Base-by-base conservation (phyloP, 495 filamentous ascomycete genomes). In the Platismatia glauca region DNA sequence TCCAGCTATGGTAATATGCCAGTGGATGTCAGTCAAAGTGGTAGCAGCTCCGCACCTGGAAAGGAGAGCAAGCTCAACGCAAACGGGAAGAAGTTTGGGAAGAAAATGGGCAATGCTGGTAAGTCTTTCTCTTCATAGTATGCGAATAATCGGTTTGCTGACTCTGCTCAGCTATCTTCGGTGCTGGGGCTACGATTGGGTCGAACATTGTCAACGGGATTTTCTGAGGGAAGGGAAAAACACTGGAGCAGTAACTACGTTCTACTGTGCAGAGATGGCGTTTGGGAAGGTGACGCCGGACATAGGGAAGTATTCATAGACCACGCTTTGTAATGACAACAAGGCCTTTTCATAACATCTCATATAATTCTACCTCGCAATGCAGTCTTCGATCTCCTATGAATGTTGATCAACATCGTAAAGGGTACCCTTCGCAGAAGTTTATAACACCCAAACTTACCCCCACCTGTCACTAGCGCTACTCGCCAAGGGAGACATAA, bases 141-240 rank as follows among this genome's bases (percentile, higher is more conserved):
- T 33, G 70, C 70, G 34, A 56, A 20, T 34, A 43, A 62, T 15
- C 63, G 66, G 57, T 72, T 44, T 48, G 35, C 34, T 55, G 38
- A 33, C 48, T 69, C 58, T 9, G 62, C 62, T 61, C 68, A 78
- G 81, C 82, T 31, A 87, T 89, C 65, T 91, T 89, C 69, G 89
- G 88, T 64, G 88, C 89, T 52, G 92, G 92, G 69, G 92, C 92
- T 63, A 95, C 94, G 7, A 84, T 97, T 64, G 94, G 94, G 35
- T 82, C 86, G 60, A 92, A 96, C 64, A 86, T 97, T 70, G 94
- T 97, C 60, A 95, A 96, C 71, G 83, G 86, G 59, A 95, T 97
- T 58, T 95, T 96, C 72, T 95, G 84, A 77, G 65, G 60, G 33
- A 18, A 53, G 27, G 50, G 50, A 15, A 33, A 53, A 33, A 31